Evolutionary conservation across 257 asterid species (phyloP).

Genomic region (Marsdenia floribunda): DNA sequence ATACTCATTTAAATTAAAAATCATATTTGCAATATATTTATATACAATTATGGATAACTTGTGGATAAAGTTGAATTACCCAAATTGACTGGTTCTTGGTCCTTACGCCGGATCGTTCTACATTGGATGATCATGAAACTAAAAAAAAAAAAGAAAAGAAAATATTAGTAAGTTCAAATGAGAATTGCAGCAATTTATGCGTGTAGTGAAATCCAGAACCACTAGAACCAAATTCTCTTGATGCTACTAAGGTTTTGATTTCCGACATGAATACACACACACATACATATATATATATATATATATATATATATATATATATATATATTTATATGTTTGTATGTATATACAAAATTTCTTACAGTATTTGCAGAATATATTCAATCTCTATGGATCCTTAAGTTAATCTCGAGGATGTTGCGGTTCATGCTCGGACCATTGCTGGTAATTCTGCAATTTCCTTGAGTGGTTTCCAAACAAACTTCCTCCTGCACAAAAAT

Average conservation of each 20-base stretch:
- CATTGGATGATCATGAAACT: not conserved
- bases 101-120: too few relatives aligned
- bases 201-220: not conserved
- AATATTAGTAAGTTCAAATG: not conserved
- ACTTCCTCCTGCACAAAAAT: constrained; percentile 56
- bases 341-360: not conserved
- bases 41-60: too few relatives aligned
- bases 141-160: not conserved
- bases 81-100: too few relatives aligned
- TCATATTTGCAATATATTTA: too few relatives aligned
- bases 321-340: too few relatives aligned
- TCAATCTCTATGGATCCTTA: not conserved
- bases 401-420: not conserved
- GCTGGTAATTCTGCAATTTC: constrained; percentile 57
- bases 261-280: too few relatives aligned
- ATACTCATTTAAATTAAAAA: too few relatives aligned
- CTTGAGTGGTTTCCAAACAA: constrained; percentile 78
- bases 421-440: not conserved
- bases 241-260: not conserved
- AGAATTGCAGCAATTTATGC: not conserved
- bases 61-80: too few relatives aligned
- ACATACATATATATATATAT: too few relatives aligned
- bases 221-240: not conserved
- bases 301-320: too few relatives aligned
- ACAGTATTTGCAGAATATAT: not conserved